Evolutionary conservation across 163 green algal genomes (phyloP).

Genomic region (Chloromonas sp.): DNA sequence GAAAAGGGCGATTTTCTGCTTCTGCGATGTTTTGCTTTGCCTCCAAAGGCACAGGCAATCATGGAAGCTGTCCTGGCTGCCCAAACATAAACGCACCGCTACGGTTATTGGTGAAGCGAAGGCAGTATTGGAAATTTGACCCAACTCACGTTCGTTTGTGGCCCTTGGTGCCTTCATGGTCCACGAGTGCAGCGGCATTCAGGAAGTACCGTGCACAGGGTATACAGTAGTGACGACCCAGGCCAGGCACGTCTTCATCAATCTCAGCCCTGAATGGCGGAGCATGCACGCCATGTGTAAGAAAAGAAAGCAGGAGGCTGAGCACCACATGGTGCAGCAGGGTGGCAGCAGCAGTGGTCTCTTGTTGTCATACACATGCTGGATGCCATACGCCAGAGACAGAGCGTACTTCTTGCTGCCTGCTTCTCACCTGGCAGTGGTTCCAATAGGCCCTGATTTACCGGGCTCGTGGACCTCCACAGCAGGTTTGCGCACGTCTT

Average conservation of each 20-base stretch:
- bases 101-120: neutral
- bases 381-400: neutral
- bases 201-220: conserved; percentile 74
- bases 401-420: neutral
- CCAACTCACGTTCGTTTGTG: conserved; percentile 57
- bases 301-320: neutral
- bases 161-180: conserved; percentile 63
- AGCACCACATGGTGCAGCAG: too few species aligned
- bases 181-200: conserved; percentile 36
- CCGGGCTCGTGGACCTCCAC: conserved; percentile 38
- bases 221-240: conserved; percentile 68
- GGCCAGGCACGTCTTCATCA: conserved; percentile 71
- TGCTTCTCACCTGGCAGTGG: conserved; percentile 50
- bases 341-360: neutral
- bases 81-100: too few species aligned
- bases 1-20: too few species aligned
- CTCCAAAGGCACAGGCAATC: neutral
- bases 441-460: conserved; percentile 61
- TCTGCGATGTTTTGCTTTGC: too few species aligned
- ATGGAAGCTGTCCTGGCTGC: neutral
- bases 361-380: neutral
- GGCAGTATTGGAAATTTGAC: neutral
- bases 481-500: conserved; percentile 62
- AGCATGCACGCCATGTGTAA: neutral
- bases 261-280: conserved; percentile 49